Conservation (phyloP, 345 rosid species). For the Heritiera fomes region DNA sequence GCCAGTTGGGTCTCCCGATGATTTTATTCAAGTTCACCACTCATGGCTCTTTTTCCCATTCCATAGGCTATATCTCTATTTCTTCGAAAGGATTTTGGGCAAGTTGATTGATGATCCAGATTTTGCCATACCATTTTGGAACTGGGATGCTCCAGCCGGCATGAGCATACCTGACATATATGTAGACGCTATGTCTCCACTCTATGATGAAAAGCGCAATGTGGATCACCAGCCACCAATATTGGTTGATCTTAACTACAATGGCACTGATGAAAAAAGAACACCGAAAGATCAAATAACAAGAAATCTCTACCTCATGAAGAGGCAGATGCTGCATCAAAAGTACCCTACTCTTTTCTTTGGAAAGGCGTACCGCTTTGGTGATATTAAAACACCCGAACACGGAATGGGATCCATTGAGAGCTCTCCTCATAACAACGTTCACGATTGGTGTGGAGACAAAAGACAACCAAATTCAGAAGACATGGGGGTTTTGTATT, state of each 20-base stretch:
- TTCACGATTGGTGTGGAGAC: conserved; percentile 59
- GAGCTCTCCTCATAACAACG: conserved; percentile 44
- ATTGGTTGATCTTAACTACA: conserved; percentile 47
- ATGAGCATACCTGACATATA: conserved; percentile 50
- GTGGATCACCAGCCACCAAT: conserved; percentile 41
- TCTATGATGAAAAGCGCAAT: conserved; percentile 39
- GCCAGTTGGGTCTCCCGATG: conserved; percentile 42
- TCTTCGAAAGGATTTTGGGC: conserved; percentile 51
- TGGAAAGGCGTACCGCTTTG: conserved; percentile 50
- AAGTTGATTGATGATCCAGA: conserved; percentile 51
- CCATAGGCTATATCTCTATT: conserved; percentile 54
- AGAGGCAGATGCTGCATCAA: conserved; percentile 57
- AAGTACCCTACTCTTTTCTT: conserved; percentile 43
- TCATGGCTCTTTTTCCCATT: conserved; percentile 65
- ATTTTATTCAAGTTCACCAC: conserved; percentile 48
- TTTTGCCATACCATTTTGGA: conserved; percentile 63
- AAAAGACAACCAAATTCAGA: conserved; percentile 40
- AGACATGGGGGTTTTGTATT: conserved; percentile 64
- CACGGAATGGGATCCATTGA: conserved; percentile 52
- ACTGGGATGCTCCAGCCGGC: conserved; percentile 59
- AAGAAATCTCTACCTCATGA: conserved; percentile 52
- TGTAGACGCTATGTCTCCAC: conserved; percentile 25
- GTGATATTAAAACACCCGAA: conserved; percentile 37
- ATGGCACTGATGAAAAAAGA: conserved; percentile 19
- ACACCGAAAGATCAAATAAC: conserved; percentile 19